These are phyloP conservation scores for Elsinoe australis DNA, from an alignment of 2,329 filamentous ascomycete species.

Conservation along the genomic window DNA sequence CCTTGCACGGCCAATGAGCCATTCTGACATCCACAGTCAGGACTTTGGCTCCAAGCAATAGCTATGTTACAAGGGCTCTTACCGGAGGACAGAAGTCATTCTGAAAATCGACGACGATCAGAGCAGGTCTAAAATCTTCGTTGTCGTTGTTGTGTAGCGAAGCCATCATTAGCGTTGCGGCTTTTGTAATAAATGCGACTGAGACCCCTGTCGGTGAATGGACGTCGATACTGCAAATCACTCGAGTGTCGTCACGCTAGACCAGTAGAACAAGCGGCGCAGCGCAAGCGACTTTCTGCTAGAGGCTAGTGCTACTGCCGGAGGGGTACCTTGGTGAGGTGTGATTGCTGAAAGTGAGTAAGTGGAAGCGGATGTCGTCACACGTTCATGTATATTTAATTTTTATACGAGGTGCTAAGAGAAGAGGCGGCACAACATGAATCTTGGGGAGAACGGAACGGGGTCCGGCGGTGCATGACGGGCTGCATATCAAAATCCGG, in stretches of 20 bases:
- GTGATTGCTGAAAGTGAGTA: not conserved
- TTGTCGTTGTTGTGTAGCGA: not conserved
- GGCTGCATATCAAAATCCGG: not conserved
- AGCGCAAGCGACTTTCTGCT: not conserved
- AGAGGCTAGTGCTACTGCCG: not conserved
- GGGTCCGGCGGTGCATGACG: not conserved
- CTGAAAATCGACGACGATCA: slow-evolving; percentile 64
- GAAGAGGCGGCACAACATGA: not conserved
- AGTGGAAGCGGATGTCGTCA: slow-evolving; percentile 1
- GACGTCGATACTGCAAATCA: too few relatives aligned
- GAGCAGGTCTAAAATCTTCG: slow-evolving; percentile 17
- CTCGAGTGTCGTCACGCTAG: too few relatives aligned
- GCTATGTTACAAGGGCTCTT: slow-evolving; percentile 31
- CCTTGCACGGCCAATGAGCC: slow-evolving; percentile 75
- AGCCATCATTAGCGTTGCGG: too few relatives aligned
- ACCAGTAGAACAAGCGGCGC: too few relatives aligned
- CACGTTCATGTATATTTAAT: not conserved
- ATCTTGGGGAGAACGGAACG: not conserved
- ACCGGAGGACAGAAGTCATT: slow-evolving; percentile 93
- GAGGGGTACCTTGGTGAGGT: not conserved
- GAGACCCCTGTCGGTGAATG: too few relatives aligned
- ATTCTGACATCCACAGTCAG: slow-evolving; percentile 48
- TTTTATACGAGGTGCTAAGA: slow-evolving; percentile 2
- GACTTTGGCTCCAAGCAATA: not conserved
- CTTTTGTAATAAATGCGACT: too few relatives aligned